phyloP scores from a whole-genome alignment of 257 asterid genomes.

The Scutellaria minor region DNA sequence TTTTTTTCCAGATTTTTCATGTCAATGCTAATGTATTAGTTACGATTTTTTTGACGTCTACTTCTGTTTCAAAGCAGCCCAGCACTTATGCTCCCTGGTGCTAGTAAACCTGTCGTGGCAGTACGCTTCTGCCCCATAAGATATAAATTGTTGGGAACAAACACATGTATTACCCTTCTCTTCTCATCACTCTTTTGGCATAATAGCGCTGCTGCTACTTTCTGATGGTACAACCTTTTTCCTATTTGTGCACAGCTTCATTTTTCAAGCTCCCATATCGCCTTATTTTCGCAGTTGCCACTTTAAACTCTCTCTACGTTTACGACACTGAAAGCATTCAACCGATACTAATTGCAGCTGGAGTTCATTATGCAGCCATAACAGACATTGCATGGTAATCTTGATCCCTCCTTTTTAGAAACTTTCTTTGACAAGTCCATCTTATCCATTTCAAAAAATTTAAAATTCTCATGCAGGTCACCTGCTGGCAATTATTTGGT shows the following conservation, averaged over 20 bases:
- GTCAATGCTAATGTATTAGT: not conserved
- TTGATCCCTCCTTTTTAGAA: not conserved
- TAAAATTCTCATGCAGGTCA: slow-evolving; percentile 57
- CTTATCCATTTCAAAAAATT: slow-evolving; percentile 20
- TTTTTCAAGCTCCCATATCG: slow-evolving; percentile 89
- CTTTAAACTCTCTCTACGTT: slow-evolving; percentile 83
- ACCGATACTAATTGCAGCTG: slow-evolving; percentile 84
- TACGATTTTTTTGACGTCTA: not conserved
- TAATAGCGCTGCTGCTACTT: slow-evolving; percentile 3
- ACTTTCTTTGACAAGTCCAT: not conserved
- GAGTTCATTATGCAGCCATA: slow-evolving; percentile 92
- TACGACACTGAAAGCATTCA: slow-evolving; percentile 91
- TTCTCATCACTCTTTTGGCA: slow-evolving; percentile 13
- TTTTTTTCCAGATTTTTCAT: slow-evolving; percentile 12
- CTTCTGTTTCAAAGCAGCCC: slow-evolving; percentile 63
- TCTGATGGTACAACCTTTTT: slow-evolving; percentile 32
- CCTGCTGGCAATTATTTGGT: slow-evolving; percentile 73
- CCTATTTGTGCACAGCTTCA: slow-evolving; percentile 55
- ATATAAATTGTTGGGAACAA: slow-evolving; percentile 68
- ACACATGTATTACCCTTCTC: slow-evolving; percentile 52
- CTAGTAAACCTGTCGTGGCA: slow-evolving; percentile 95
- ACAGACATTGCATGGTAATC: slow-evolving; percentile 96
- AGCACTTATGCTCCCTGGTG: slow-evolving; percentile 96
- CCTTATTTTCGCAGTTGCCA: slow-evolving; percentile 90
- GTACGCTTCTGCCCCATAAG: slow-evolving; percentile 88